phyloP scores from a whole-genome alignment of 306 rosid species.

The Neltuma alba region DNA sequence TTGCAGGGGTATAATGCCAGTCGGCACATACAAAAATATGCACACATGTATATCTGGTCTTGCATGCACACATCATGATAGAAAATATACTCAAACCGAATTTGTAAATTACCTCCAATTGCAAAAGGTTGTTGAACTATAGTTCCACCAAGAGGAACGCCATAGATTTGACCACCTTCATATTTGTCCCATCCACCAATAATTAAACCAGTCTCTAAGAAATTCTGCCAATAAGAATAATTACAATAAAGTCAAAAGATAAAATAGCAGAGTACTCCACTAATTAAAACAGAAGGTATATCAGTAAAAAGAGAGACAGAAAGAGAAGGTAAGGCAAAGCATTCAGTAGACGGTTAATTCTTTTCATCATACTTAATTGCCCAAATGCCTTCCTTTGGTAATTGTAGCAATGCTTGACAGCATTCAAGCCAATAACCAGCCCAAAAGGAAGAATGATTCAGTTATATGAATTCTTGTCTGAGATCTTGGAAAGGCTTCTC shows the following conservation, averaged over 20 bases:
- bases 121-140: conserved; percentile 85
- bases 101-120: conserved; percentile 70
- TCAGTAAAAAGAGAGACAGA: too few species aligned
- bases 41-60: not conserved
- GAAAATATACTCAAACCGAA: not conserved
- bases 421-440: not conserved
- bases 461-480: not conserved
- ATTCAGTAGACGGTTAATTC: not conserved
- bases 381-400: conserved; percentile 10
- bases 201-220: conserved; percentile 81
- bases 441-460: not conserved
- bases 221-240: conserved; percentile 61
- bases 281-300: not conserved
- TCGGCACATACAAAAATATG: not conserved
- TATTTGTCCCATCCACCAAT: conserved; percentile 99
- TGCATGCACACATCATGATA: not conserved
- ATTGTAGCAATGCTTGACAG: not conserved
- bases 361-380: not conserved
- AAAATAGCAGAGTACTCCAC: not conserved
- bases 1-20: not conserved
- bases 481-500: not conserved
- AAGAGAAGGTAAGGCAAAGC: conserved; percentile 3
- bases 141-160: conserved; percentile 94
- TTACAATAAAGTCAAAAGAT: conserved; percentile 28
- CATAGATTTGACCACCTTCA: conserved; percentile 93